Evolutionary conservation across 192 early-diverging fungal species (phyloP).

Genomic region (Tieghemiomyces parasiticus): DNA sequence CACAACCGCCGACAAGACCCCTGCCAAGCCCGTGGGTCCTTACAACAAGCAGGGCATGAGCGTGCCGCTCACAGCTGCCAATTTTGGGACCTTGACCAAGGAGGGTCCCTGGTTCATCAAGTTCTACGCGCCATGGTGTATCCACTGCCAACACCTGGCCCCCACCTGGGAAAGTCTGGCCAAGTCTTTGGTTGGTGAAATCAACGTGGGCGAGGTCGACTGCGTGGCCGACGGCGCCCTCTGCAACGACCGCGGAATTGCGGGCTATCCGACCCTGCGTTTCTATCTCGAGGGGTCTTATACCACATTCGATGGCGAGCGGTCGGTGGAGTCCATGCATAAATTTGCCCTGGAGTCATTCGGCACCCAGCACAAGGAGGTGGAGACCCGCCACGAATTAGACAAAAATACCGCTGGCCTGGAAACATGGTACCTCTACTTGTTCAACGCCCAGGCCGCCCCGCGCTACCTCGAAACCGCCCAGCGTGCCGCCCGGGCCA

Average conservation of each 20-base stretch:
- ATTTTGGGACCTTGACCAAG: slow-evolving; percentile 33
- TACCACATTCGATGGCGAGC: slow-evolving; percentile 21
- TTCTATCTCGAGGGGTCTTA: slow-evolving; percentile 36
- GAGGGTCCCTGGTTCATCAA: slow-evolving; percentile 69
- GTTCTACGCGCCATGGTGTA: slow-evolving; percentile 85
- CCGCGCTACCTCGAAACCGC: background rate
- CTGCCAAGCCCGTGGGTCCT: slow-evolving; percentile 10
- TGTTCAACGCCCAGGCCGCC: background rate
- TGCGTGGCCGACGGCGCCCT: slow-evolving; percentile 48
- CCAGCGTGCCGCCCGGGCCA: background rate
- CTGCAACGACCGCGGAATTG: slow-evolving; percentile 48
- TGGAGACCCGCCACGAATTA: slow-evolving; percentile 6
- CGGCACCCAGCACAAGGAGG: slow-evolving; percentile 9
- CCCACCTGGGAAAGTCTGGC: slow-evolving; percentile 66
- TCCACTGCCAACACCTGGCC: slow-evolving; percentile 72
- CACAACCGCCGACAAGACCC: slow-evolving; percentile 9
- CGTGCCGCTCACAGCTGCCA: slow-evolving; percentile 33
- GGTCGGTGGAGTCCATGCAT: slow-evolving; percentile 32
- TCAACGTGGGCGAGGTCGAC: slow-evolving; percentile 78
- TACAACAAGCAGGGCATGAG: slow-evolving; percentile 38
- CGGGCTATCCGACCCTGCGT: slow-evolving; percentile 78
- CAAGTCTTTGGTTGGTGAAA: slow-evolving; percentile 35
- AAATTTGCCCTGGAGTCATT: slow-evolving; percentile 22
- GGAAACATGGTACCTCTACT: slow-evolving; percentile 6
- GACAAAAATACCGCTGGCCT: background rate